Evolutionary conservation across 2,329 filamentous ascomycete species (phyloP).

Genomic region (Aspergillus latus): DNA sequence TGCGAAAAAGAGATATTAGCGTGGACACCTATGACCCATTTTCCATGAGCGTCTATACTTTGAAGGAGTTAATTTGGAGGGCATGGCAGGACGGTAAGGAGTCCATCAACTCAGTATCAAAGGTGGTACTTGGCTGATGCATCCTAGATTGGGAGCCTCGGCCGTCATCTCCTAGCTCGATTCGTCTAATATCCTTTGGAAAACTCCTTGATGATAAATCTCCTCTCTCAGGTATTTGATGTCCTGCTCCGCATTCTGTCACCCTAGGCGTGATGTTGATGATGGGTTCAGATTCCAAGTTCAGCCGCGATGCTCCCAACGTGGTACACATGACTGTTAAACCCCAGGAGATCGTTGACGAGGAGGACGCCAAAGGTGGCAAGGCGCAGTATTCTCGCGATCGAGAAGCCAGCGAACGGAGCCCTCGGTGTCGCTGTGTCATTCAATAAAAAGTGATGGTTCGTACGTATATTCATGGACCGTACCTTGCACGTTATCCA

Average conservation of each 20-base stretch:
- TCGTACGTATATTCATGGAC: neutral
- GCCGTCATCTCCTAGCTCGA: constrained; percentile 82
- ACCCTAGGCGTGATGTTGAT: constrained; percentile 9
- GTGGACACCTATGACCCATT: constrained; percentile 79
- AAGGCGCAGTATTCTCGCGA: constrained; percentile 54
- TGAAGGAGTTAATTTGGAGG: constrained; percentile 89
- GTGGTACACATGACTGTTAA: constrained; percentile 94
- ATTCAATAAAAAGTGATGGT: constrained; percentile 50
- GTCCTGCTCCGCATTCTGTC: neutral
- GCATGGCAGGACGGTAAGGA: constrained; percentile 76
- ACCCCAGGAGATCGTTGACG: constrained; percentile 78
- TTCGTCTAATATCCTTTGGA: constrained; percentile 88
- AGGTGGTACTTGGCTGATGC: constrained; percentile 8
- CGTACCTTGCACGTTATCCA: neutral
- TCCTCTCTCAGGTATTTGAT: constrained; percentile 70
- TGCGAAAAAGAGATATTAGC: constrained; percentile 75
- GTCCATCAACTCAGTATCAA: neutral
- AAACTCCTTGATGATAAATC: constrained; percentile 88
- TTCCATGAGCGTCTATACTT: constrained; percentile 85
- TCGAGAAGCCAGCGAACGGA: constrained; percentile 56
- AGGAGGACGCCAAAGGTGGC: constrained; percentile 70
- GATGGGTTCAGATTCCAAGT: constrained; percentile 67
- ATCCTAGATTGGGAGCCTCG: constrained; percentile 75
- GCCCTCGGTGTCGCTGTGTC: constrained; percentile 63
- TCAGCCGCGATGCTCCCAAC: constrained; percentile 71